Evolutionary conservation across 768 basidiomycete genomes (phyloP).

Genomic region (Termitomyces bulborhizus): DNA sequence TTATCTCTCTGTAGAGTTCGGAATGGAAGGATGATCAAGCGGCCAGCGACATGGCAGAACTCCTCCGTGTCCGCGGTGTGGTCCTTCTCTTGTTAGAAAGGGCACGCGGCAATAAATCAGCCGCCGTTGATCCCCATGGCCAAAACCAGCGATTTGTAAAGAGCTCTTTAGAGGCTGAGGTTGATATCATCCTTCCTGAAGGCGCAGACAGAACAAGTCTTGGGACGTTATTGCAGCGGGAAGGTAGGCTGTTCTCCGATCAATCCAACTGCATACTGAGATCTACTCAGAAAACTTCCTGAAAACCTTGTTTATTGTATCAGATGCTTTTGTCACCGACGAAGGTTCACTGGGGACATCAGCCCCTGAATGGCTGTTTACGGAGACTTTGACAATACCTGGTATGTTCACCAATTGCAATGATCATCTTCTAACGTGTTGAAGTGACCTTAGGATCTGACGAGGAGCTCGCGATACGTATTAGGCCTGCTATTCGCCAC

Average conservation of each 20-base stretch:
- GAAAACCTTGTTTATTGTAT: conserved; percentile 77
- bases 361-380: conserved; percentile 46
- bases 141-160: conserved; percentile 41
- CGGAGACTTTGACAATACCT: conserved; percentile 33
- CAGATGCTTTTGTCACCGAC: conserved; percentile 52
- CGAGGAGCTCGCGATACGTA: conserved; percentile 37
- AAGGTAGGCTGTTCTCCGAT: conserved; percentile 27
- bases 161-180: conserved; percentile 72
- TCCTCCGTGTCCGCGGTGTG: conserved; percentile 53
- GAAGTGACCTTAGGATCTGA: conserved; percentile 17
- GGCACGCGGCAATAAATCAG: conserved; percentile 71
- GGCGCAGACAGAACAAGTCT: conserved; percentile 17
- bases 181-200: conserved; percentile 55
- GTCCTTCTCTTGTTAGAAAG: conserved; percentile 70
- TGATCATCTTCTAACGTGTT: neutral
- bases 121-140: neutral
- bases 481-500: conserved; percentile 50
- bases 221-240: conserved; percentile 31
- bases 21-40: conserved; percentile 60
- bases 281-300: conserved; percentile 48
- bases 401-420: conserved; percentile 28
- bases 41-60: conserved; percentile 53
- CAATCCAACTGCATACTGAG: neutral
- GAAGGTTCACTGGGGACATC: conserved; percentile 32
- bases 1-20: conserved; percentile 28